phyloP scores from a whole-genome alignment of 306 rosid genomes.

The Astragalus glycyphyllos region DNA sequence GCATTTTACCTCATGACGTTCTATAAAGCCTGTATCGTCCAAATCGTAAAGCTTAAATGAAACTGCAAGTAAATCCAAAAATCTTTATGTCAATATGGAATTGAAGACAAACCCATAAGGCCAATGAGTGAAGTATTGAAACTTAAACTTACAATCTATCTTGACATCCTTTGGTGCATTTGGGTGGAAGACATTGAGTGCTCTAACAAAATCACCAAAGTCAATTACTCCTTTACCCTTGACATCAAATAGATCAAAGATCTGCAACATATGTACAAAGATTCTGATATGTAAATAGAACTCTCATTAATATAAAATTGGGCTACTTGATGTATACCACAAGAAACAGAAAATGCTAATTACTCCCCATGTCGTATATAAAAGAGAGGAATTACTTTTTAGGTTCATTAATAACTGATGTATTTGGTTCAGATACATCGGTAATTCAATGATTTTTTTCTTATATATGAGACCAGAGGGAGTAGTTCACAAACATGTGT shows the following conservation, averaged over 20 bases:
- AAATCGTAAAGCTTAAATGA: constrained; percentile 86
- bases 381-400: no score
- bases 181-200: constrained; percentile 93
- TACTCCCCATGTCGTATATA: no score
- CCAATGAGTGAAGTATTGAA: background rate
- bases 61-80: constrained; percentile 55
- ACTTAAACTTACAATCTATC: constrained; percentile 74
- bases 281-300: constrained; percentile 37
- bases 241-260: constrained; percentile 90
- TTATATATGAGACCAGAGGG: no score
- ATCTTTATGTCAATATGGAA: background rate
- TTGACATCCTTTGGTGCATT: constrained; percentile 68
- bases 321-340: background rate
- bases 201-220: constrained; percentile 91
- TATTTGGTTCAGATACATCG: no score
- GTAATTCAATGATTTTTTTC: no score
- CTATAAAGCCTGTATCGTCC: constrained; percentile 77
- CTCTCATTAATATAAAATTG: constrained; percentile 3
- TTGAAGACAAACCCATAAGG: background rate
- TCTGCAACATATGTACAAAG: constrained; percentile 54
- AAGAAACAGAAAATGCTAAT: no score
- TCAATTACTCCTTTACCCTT: constrained; percentile 78
- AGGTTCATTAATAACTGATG: no score
- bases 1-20: constrained; percentile 75
- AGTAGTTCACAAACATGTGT: no score